Percentiles rank a stretch among this genome's conserved stretches.
Conservation (phyloP, 1,284 basidiomycete genomes). For the Rhodotorula sp. region DNA sequence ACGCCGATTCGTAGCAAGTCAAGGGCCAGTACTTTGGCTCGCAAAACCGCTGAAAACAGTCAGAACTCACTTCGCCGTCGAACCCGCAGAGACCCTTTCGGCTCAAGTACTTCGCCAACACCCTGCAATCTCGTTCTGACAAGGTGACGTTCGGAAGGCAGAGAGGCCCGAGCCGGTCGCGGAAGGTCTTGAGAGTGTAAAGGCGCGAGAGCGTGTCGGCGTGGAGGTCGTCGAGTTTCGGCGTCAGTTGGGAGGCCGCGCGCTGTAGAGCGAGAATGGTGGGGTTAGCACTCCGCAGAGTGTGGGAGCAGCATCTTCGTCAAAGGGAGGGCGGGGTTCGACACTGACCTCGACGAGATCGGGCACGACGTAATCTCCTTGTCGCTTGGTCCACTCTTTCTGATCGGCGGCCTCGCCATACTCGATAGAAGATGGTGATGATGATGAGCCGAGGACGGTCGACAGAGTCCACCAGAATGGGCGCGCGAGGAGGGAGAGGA, state of each 20-base stretch:
- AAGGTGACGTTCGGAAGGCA: slow-evolving; percentile 22
- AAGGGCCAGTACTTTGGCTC: background rate
- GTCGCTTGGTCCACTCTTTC: slow-evolving; percentile 36
- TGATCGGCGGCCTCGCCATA: slow-evolving; percentile 33
- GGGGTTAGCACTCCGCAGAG: background rate
- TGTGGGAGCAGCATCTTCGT: background rate
- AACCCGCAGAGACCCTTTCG: slow-evolving; percentile 20
- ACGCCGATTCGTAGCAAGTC: no score
- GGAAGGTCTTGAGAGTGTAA: slow-evolving; percentile 29
- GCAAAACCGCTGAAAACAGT: background rate
- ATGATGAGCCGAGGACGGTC: slow-evolving; percentile 14
- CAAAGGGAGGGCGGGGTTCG: background rate
- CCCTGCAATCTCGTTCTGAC: slow-evolving; percentile 21
- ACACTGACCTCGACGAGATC: slow-evolving; percentile 40
- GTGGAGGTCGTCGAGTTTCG: slow-evolving; percentile 18
- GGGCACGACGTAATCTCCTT: slow-evolving; percentile 42
- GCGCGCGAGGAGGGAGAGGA: slow-evolving; percentile 33
- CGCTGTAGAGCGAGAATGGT: slow-evolving; percentile 9
- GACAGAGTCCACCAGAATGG: slow-evolving; percentile 43
- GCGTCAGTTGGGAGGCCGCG: slow-evolving; percentile 15
- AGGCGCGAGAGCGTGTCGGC: slow-evolving; percentile 31
- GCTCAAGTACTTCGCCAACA: slow-evolving; percentile 26
- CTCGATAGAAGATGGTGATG: background rate
- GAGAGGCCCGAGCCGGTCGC: slow-evolving; percentile 13
- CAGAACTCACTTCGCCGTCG: slow-evolving; percentile 29